Evolutionary conservation across 2,329 filamentous ascomycete genomes (phyloP), one percentile per base, ranked within the genome.

Genomic region (Metarhizium guizhouense): DNA sequence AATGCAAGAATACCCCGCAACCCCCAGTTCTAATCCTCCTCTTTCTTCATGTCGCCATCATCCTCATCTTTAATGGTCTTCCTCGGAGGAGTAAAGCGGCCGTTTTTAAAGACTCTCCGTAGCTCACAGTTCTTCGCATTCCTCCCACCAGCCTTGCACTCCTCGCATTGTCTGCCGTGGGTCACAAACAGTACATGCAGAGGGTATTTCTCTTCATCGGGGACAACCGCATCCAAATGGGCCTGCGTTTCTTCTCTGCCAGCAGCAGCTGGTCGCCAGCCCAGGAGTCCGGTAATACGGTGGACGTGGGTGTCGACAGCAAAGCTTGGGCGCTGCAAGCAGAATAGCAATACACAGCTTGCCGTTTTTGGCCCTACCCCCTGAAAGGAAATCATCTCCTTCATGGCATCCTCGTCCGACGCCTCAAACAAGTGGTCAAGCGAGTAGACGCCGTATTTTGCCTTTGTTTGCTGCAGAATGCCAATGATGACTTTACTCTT

Each of bases 401-500:
- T 63, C 75, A 80, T 79, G 47, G 74, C 76, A 7, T 76, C 76
- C 7, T 74, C 73, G 61, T 76, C 70, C 2, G 64, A 64, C 10
- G 66, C 64, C 6, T 61, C 58, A 51, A 77, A 76, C 13, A 82
- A 66, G 61, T 80, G 75, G 55, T 82, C 76, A 2, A 81, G 70
- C 16, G 74, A 75, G 61, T 77, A 78, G 1, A 20, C 48, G 4
- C 74, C 75, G 62, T 76, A 67, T 34, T 63, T 61, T 25, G 61
- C 66, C 53, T 81, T 75, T 42, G 85, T 86, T 64, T 89, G 84
- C 51, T 79, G 72, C 63, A 93, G 72, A 54, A 90, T 85, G 40
- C 72, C 70, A 60, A 91, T 82, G 61, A 93, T 88, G 61, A 85
- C 82, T 56, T 81, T 84, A 64, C 83, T 87, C 70, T 93, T 94